Base-by-base conservation (phyloP, 805 yeast genomes). In the Dipodascus albidus region DNA sequence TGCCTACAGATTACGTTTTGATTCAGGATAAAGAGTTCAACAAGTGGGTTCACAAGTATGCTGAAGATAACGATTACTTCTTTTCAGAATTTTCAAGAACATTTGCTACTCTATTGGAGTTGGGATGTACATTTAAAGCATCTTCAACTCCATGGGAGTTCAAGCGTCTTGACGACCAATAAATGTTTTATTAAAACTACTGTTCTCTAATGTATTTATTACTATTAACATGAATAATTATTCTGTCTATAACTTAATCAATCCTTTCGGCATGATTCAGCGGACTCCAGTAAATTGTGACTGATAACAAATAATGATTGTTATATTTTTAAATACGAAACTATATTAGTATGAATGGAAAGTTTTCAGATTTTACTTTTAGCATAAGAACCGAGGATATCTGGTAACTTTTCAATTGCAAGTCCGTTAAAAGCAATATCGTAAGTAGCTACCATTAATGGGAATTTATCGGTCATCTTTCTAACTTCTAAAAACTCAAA, bases 371-470 rank as follows among this genome's bases (percentile, higher is more conserved):
- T 27, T 27, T 11, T 27, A 27, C 33, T 27, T 11, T 27, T 17
- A 38, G 44, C 15, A 14, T 38, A 17, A 38, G 17, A 19, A 6
- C 44, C 44, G 15, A 38, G 44, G n/a, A 38, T 4, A 11, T 38
- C 44, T n/a, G 44, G 44, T 19, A 38, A 14, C 20, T 38, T 38
- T 4, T 38, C 44, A 38, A 38, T 38, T 11, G 44, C 76, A 60
- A 82, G 81, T 54, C 78, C 77, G 57, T 87, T 88, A 70, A 80
- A 88, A 54, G 88, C 80, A 61, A 91, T 87, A 65, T 81, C 83
- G 71, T 89, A 89, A 50, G 95, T 89, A 48, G 86, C 83, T 59
- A 76, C 79, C 63, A 85, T 80, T 57, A 85, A 75, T 58, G 98
- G 98, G 79, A 85, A 91, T 59, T 89, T 93, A 50, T 74, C 74